Base-by-base conservation (phyloP, 371 early-diverging fungal genomes). In the Mortierella sp. region DNA sequence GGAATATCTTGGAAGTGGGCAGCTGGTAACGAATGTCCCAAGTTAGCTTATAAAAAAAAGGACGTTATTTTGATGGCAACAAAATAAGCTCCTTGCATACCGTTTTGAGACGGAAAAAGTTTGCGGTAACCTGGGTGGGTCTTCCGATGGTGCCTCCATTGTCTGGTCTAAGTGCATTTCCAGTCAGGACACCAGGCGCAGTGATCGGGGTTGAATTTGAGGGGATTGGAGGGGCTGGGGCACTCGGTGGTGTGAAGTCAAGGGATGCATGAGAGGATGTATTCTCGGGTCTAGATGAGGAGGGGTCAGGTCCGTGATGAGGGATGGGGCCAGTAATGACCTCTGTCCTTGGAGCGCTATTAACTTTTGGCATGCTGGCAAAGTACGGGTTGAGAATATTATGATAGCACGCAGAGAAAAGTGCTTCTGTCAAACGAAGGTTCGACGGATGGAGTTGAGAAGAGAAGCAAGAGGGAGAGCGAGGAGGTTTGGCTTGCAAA, bases 81-180 rank as follows among this genome's bases (percentile, higher is more conserved):
- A 6, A 21, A 16, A 41, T 24, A 24, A 0, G 16, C 28, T 28
- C 28, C 9, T 5, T 22, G 33, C 41, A 32, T 65, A 69, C 70
- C 55, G 50, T 21, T 4, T 50, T n/a, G 16, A 78, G 58, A 0
- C 67, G 47, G 33, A 70, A 78, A 36, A 78, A 73, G 60, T 78
- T 78, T 7, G 74, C 55, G 7, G 22, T 50, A 21, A 78, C 63
- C 0, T 55, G 33, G 28, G 47, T 69, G 11, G 21, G 66, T 11
- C 24, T 40, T 5, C 79, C 79, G 0, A 13, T 55, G 1, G 41
- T 48, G 2, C 79, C 74, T 9, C 79, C 79, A 4, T 16, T 33
- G 52, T 79, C 79, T 2, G 79, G 79, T 13, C 74, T 62, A 11
- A 66, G 32, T 1, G 79, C 63, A 24, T 70, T 70, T 53, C 65